Percentiles rank a stretch among this genome's conserved stretches.
phyloP scores from a whole-genome alignment of 257 asterid species.

The Solanum okadae region DNA sequence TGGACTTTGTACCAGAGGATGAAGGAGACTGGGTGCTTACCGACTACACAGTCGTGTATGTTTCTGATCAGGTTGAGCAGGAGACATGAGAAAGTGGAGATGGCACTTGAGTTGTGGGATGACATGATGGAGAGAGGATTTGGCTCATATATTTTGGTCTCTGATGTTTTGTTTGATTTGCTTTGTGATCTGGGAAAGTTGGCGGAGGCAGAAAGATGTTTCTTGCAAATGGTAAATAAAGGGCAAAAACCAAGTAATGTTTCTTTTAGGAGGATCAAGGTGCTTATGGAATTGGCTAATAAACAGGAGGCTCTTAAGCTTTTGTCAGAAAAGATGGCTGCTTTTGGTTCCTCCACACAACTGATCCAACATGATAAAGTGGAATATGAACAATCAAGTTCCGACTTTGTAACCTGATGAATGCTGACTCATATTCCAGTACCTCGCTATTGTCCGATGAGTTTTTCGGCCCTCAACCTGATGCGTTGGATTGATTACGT shows the following conservation, averaged over 20 bases:
- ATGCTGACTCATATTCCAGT: neutral
- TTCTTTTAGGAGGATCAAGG: slow-evolving; percentile 75
- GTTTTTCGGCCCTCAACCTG: neutral
- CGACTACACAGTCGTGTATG: slow-evolving; percentile 83
- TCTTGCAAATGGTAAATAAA: slow-evolving; percentile 84
- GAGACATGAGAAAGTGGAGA: slow-evolving; percentile 61
- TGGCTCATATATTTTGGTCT: slow-evolving; percentile 65
- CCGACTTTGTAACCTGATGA: neutral
- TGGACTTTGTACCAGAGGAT: slow-evolving; percentile 74
- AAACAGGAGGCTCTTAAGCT: slow-evolving; percentile 37
- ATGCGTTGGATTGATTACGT: neutral
- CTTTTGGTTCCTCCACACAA: slow-evolving; percentile 35
- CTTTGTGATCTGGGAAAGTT: slow-evolving; percentile 72
- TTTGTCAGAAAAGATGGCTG: slow-evolving; percentile 59
- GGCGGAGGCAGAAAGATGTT: slow-evolving; percentile 75
- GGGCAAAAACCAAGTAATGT: slow-evolving; percentile 78
- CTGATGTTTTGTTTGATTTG: slow-evolving; percentile 69
- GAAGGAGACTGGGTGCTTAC: slow-evolving; percentile 63
- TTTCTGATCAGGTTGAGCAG: slow-evolving; percentile 63
- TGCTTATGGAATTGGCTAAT: slow-evolving; percentile 79
- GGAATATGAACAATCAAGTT: neutral
- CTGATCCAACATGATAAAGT: neutral
- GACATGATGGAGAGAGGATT: slow-evolving; percentile 84
- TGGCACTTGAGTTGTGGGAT: slow-evolving; percentile 81
- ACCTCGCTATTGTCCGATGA: neutral